phyloP scores from a whole-genome alignment of 495 filamentous ascomycete genomes.

The Penicillium pancosmium region DNA sequence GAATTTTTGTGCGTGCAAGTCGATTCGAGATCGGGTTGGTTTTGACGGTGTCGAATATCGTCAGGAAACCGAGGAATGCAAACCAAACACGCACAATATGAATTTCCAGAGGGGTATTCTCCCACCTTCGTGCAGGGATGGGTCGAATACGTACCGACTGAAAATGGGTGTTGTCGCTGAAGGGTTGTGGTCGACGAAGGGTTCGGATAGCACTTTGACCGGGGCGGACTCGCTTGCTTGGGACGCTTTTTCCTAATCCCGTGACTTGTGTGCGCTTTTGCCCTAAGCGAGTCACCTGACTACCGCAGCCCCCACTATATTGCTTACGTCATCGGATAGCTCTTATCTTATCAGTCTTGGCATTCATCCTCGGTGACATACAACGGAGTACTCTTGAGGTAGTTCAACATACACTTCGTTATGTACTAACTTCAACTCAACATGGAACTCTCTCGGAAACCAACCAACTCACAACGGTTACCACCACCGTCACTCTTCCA shows the following conservation, averaged over 20 bases:
- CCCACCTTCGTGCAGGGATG: conserved; percentile 2
- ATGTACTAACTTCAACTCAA: background rate
- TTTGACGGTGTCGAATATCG: conserved; percentile 8
- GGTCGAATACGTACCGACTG: conserved; percentile 48
- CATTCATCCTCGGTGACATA: background rate
- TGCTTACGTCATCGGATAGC: conserved; percentile 17
- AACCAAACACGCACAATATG: conserved; percentile 13
- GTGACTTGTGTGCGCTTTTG: conserved; percentile 34
- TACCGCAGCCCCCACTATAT: conserved; percentile 20
- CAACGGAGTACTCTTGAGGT: too few relatives aligned
- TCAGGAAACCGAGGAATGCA: background rate
- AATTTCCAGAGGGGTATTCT: conserved; percentile 12
- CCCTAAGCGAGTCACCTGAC: conserved; percentile 49
- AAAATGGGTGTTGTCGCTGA: conserved; percentile 45
- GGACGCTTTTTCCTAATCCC: conserved; percentile 13
- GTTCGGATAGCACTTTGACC: conserved; percentile 38
- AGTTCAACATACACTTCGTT: too few relatives aligned
- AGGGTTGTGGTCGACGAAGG: conserved; percentile 48
- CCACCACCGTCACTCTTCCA: conserved; percentile 80
- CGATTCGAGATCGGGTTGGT: conserved; percentile 5
- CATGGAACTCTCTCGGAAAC: conserved; percentile 21
- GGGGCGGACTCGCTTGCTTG: conserved; percentile 30
- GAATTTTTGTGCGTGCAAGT: conserved; percentile 28
- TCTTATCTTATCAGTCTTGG: background rate
- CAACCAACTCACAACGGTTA: conserved; percentile 57